A percentile compares a stretch with the other conserved stretches of the same genome.
These are phyloP conservation scores for Bretschneidera sinensis DNA, from an alignment of 345 rosid species.

Conservation along the genomic window DNA sequence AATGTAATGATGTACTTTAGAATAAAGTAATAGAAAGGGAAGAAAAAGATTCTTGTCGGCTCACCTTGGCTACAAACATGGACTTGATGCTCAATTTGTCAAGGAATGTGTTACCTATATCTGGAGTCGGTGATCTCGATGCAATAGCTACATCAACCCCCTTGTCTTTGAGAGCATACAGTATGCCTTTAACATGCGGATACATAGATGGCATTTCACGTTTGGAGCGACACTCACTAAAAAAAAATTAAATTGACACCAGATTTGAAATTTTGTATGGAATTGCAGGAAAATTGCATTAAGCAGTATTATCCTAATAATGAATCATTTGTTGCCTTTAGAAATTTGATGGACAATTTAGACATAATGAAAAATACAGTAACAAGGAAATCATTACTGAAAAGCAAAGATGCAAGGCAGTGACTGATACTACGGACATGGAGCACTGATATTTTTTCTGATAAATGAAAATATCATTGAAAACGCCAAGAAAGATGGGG, in stretches of 20 bases:
- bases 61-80: conserved; percentile 62
- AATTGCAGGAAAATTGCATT: not conserved
- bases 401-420: not conserved
- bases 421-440: not conserved
- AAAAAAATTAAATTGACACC: not conserved
- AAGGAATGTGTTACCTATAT: conserved; percentile 64
- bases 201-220: conserved; percentile 74
- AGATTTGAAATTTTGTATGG: not conserved
- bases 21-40: not conserved
- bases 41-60: not conserved
- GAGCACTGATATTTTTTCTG: not conserved
- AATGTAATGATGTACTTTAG: not conserved
- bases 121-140: conserved; percentile 71
- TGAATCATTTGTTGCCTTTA: too few relatives aligned
- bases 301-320: not conserved
- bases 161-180: conserved; percentile 62
- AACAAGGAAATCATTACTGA: too few relatives aligned
- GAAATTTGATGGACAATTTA: not conserved
- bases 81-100: conserved; percentile 55
- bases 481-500: not conserved
- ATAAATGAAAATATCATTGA: too few relatives aligned
- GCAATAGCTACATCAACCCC: conserved; percentile 76
- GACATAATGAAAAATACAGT: not conserved
- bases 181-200: conserved; percentile 67
- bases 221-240: conserved; percentile 58